phyloP scores from a whole-genome alignment of 2,329 filamentous ascomycete genomes.

The Tetracladium maxilliforme region DNA sequence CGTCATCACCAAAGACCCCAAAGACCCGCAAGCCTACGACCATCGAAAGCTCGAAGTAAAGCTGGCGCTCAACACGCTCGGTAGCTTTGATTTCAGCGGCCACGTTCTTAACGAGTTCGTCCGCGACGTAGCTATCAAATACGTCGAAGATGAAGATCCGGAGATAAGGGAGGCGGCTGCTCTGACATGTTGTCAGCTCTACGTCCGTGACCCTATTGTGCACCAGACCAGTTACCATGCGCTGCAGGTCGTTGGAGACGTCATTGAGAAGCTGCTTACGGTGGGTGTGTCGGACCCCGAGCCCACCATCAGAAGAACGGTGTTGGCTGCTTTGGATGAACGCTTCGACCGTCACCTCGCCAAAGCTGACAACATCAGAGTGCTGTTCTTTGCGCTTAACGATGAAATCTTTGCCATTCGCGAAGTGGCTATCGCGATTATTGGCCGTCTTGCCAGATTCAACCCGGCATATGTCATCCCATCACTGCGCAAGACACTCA shows the following conservation, averaged over 20 bases:
- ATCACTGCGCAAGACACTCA: constrained; percentile 82
- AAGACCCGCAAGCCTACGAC: constrained; percentile 71
- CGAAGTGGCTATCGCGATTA: constrained; percentile 90
- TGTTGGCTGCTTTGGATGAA: constrained; percentile 77
- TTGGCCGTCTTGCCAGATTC: constrained; percentile 76
- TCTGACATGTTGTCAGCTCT: constrained; percentile 93
- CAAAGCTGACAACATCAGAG: constrained; percentile 93
- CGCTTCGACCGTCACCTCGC: constrained; percentile 95
- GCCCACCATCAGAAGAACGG: constrained; percentile 74
- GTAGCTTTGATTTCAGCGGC: constrained; percentile 89
- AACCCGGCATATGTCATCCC: constrained; percentile 98
- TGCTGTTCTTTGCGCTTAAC: constrained; percentile 87
- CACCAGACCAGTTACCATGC: constrained; percentile 96
- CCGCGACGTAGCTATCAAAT: constrained; percentile 93
- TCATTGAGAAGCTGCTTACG: constrained; percentile 91
- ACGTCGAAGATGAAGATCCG: constrained; percentile 89
- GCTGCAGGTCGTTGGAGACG: constrained; percentile 91
- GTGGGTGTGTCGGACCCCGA: constrained; percentile 90
- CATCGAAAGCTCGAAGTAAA: constrained; percentile 77
- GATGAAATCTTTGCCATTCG: constrained; percentile 88
- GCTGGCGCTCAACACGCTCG: constrained; percentile 81
- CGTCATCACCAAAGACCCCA: constrained; percentile 74
- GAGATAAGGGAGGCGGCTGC: constrained; percentile 90
- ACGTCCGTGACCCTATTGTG: constrained; percentile 91
- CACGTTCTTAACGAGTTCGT: constrained; percentile 98